Evolutionary conservation across 129 eudicot species (phyloP), one percentile per base, ranked within the genome.

Genomic region (Escallonia herrerae): DNA sequence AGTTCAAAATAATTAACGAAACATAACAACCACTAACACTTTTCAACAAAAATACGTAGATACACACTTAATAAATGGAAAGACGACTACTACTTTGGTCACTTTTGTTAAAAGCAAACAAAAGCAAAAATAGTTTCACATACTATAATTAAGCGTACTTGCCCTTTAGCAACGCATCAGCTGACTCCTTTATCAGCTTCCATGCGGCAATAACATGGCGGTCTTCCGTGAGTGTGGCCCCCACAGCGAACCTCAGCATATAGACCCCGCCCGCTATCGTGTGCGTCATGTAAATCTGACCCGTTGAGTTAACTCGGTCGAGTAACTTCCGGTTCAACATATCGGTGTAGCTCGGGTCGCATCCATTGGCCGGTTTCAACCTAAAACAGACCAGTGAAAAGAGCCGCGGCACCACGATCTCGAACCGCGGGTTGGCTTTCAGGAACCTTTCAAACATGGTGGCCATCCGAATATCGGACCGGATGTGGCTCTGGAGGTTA

Each of bases 201-300:
- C 87, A 82, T 51, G 87, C 87, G 2, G 61, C 68, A 33, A 48
- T 39, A 47, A 82, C 83, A 60, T 82, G 87, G 47, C 75, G 60
- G 6, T 77, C 78, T 59, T 78, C 78, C 4, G 87, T 82, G 49
- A 82, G 73, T 14, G 83, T 77, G 10, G 78, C 80, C 49, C 87
- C 87, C 3, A 82, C 73, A 1, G 75, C 83, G 54, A 78, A 82
- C 77, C 87, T 66, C 59, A 82, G 47, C 60, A 81, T 74, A 63
- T 65, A 81, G 33, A 70, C 51, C 14, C 79, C 83, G 15, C 80
- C 86, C 3, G 51, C 79, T 2, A 68, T 54, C 1, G 79, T 81
- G 64, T 81, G 86, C 39, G 80, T 77, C 54, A 81, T 15, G 68
- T 82, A 82, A 8, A 74, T 73, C 48, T 72, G 71, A 13, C 87